Evolutionary conservation across 2,329 filamentous ascomycete species (phyloP), one percentile per base, ranked within the genome.

Genomic region (Phialemoniopsis sp.): DNA sequence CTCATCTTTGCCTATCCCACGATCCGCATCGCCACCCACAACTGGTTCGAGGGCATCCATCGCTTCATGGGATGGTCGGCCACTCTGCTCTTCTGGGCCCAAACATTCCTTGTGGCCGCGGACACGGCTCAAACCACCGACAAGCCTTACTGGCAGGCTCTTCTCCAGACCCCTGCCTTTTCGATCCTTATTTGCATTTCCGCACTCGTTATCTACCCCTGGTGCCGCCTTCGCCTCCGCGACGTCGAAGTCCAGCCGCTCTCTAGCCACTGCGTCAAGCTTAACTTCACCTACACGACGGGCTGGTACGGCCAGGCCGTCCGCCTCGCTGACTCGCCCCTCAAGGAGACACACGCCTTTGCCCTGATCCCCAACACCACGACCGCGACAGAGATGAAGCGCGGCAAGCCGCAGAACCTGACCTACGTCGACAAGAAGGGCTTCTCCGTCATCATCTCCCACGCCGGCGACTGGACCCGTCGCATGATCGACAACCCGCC

Each of bases 281-380:
- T 93, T 15, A 77, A 84, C 54, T 85, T 89, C 52, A 67, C 72
- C 53, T 81, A 85, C 60, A 72, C 75, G 14, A 69, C 74, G 16
- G 77, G 80, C 8, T 68, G 73, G 38, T 69, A 73, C 41, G 72
- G 77, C 45, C 71, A 73, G 41, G 73, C 71, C 34, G 67, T 78
- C 38, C 77, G 82, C 31, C 62, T 89, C 17, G 76, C 83, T 4
- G 72, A 73, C 38, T 68, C 70, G 8, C 84, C 85, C 0, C 66
- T 88, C 30, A 62, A 72, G 8, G 85, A 90, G 59, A 87, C 83
- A 72, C 86, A 90, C 62, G 77, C 80, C 1, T 90, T 90, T 54
- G 86, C 85, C 32, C 82, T 82, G 2, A 85, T 89, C 44, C 80
- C 84, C 2, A 72, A 78, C 43, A 69, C 75, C 3, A 55, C 65